phyloP scores from a whole-genome alignment of 2,329 filamentous ascomycete genomes.

The Monilinia laxa region DNA sequence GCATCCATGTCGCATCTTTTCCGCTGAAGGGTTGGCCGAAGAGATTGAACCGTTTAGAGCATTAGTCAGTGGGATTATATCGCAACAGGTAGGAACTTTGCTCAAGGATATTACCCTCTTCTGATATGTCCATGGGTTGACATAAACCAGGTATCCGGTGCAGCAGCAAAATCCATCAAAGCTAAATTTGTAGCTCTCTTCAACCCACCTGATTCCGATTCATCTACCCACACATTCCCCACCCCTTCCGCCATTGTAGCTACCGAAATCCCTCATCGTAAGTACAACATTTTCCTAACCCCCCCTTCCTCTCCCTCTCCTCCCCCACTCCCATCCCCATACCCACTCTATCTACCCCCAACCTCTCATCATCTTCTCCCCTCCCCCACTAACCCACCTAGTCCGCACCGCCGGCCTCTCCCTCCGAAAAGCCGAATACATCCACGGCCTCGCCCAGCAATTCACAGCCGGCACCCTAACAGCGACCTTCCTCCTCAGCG shows the following conservation, averaged over 20 bases:
- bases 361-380: constrained; percentile 75
- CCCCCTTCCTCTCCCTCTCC: not conserved
- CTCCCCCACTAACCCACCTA: constrained; percentile 57
- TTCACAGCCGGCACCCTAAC: constrained; percentile 74
- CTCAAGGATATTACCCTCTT: not conserved
- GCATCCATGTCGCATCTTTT: constrained; percentile 77
- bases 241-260: constrained; percentile 69
- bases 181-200: constrained; percentile 80
- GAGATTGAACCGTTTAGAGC: constrained; percentile 84
- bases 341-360: not conserved
- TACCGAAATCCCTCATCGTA: constrained; percentile 53
- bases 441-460: constrained; percentile 79
- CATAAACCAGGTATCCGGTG: constrained; percentile 67
- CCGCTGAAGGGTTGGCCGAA: constrained; percentile 77
- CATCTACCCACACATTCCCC: constrained; percentile 57
- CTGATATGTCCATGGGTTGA: not conserved
- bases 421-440: constrained; percentile 93
- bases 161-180: constrained; percentile 87
- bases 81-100: constrained; percentile 65
- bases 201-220: constrained; percentile 42
- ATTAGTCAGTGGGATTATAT: constrained; percentile 84
- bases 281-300: not conserved
- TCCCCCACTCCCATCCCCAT: not conserved
- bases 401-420: constrained; percentile 86
- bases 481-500: constrained; percentile 71